Evolutionary conservation across 2,329 filamentous ascomycete species (phyloP), one percentile per base, ranked within the genome.

Genomic region (Clathrospora elynae): DNA sequence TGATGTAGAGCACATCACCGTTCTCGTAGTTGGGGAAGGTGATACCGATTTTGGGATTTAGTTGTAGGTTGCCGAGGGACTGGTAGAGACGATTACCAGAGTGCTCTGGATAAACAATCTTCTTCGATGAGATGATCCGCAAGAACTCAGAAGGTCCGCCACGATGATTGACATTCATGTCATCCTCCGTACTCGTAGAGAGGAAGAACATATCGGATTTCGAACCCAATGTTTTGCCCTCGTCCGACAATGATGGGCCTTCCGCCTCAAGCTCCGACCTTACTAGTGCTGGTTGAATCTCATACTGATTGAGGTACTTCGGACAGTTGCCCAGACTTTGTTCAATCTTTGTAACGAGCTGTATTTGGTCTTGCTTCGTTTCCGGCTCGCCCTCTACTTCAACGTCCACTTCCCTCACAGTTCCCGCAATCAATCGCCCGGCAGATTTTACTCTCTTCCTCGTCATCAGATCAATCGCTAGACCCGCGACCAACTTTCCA

Each of bases 41-140:
- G 34, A 92, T 67, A 3, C 90, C 88, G 2, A 87, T 81, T 12
- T 74, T 72, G 0, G 88, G 87, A 20, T 84, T 85, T 6, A 78
- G 70, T 25, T 79, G 74, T 10, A 95, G 73, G 61, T 95, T 95
- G 1, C 90, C 90, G 0, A 95, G 77, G 0, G 86, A 88, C 66
- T 95, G 89, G 58, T 95, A 95, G 0, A 93, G 73, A 11, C 88
- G 76, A 66, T 95, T 95, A 6, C 90, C 90, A 1, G 86, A 90
- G 65, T 87, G 95, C 64, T 95, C 90, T 0, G 90, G 90, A 68
- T 89, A 95, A 2, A 86, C 75, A 10, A 95, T 67, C 2, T 81
- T 75, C 1, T 72, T 73, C 42, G 87, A 84, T 13, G 78, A 79
- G 1, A 84, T 65, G 6, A 92, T 75, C 16, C 89, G 79, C 13